These are phyloP conservation scores for Trichoderma endophyticum DNA, from an alignment of 2,329 filamentous ascomycete genomes.

Conservation along the genomic window DNA sequence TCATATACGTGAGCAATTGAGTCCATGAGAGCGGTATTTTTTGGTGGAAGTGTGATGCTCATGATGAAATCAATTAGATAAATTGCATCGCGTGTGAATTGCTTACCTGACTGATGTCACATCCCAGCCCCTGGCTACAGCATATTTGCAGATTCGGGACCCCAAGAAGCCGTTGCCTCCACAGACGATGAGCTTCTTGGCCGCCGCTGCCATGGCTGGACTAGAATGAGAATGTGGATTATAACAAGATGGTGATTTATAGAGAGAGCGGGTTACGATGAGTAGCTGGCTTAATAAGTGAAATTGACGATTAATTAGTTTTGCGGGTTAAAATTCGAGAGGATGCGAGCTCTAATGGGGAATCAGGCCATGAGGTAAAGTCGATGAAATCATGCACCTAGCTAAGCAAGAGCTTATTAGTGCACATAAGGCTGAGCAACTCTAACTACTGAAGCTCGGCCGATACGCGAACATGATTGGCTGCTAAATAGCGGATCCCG, in stretches of 20 bases:
- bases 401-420: constrained; percentile 6
- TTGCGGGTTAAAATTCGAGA: neutral
- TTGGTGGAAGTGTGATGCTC: neutral
- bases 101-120: constrained; percentile 85
- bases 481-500: neutral
- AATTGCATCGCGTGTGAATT: neutral
- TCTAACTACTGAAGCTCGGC: neutral
- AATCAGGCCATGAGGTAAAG: neutral
- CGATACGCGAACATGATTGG: neutral
- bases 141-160: constrained; percentile 85
- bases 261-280: neutral
- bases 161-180: constrained; percentile 93
- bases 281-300: neutral
- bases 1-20: constrained; percentile 21
- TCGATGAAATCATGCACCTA: constrained; percentile 26
- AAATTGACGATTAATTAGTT: neutral
- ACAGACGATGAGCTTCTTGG: constrained; percentile 82
- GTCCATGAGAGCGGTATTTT: neutral
- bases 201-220: constrained; percentile 32
- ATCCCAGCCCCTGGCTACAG: constrained; percentile 80
- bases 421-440: constrained; percentile 13
- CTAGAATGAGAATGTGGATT: neutral
- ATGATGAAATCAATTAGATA: neutral
- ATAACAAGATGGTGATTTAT: neutral
- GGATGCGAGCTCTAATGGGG: neutral